Conservation (phyloP, 1,284 basidiomycete species). For the Leccinum ponderosum region DNA sequence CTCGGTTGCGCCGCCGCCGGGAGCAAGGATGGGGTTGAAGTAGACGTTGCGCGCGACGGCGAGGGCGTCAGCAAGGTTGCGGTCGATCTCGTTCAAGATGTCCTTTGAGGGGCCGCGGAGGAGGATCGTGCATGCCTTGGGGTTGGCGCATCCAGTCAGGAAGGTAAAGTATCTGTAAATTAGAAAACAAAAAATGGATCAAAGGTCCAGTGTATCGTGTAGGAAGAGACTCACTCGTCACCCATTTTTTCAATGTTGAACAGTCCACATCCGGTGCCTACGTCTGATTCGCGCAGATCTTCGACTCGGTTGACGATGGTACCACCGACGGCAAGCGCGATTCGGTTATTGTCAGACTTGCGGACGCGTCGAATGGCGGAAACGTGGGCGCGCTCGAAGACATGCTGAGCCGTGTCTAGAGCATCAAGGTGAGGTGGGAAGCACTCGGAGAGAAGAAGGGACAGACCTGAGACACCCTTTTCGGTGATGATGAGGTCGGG, state of each 20-base stretch:
- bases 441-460: background rate
- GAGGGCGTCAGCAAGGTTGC: conserved; percentile 98
- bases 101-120: conserved; percentile 99
- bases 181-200: background rate
- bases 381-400: conserved; percentile 87
- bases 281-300: conserved; percentile 88
- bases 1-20: conserved; percentile 96
- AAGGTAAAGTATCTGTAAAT: conserved; percentile 90
- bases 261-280: conserved; percentile 91
- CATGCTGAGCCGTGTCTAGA: conserved; percentile 91
- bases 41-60: conserved; percentile 95
- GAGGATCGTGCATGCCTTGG: conserved; percentile 98
- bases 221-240: conserved; percentile 67
- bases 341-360: conserved; percentile 99
- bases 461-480: conserved; percentile 92
- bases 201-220: background rate
- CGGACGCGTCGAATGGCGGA: conserved; percentile 93
- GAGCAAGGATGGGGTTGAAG: conserved; percentile 91
- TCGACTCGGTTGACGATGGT: conserved; percentile 98
- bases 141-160: conserved; percentile 88
- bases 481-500: conserved; percentile 96
- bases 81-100: conserved; percentile 97
- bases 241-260: conserved; percentile 98
- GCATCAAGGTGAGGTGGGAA: background rate
- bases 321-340: conserved; percentile 93